Conservation (phyloP, 768 basidiomycete genomes). For the Favolaschia claudopus region DNA sequence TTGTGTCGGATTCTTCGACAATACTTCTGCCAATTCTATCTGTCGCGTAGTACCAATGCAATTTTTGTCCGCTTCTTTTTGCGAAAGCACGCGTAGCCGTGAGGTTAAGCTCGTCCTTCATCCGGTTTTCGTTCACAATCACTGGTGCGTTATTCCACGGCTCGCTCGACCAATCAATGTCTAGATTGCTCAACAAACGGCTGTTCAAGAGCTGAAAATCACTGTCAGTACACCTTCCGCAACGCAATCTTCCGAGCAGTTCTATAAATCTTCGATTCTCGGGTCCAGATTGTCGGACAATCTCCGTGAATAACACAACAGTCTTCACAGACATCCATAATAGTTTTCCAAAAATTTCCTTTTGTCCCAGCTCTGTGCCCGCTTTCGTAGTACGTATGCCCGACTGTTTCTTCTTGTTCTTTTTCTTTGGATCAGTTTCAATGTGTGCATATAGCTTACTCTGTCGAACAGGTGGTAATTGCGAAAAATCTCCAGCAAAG, state of each 20-base stretch:
- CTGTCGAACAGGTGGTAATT: constrained; percentile 46
- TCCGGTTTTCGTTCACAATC: constrained; percentile 31
- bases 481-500: constrained; percentile 51
- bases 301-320: constrained; percentile 11
- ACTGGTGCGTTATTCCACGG: constrained; percentile 26
- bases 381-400: not conserved
- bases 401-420: too few species aligned
- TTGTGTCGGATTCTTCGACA: not conserved
- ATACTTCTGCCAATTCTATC: constrained; percentile 8
- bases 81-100: not conserved
- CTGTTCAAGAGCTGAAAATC: constrained; percentile 23
- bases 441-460: constrained; percentile 2
- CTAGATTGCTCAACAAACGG: not conserved
- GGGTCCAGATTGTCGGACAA: constrained; percentile 7
- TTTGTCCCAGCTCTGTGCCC: not conserved
- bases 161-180: not conserved
- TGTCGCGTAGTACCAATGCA: constrained; percentile 23
- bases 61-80: not conserved
- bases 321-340: constrained; percentile 15
- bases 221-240: constrained; percentile 23
- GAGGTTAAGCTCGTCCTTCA: not conserved
- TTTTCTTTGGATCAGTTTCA: not conserved
- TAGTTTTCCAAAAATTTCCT: constrained; percentile 5
- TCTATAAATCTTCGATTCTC: not conserved
- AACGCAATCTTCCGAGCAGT: not conserved